phyloP scores from a whole-genome alignment of 1,139 yeast genomes.

The Yamadazyma kanchanaburiensis region DNA sequence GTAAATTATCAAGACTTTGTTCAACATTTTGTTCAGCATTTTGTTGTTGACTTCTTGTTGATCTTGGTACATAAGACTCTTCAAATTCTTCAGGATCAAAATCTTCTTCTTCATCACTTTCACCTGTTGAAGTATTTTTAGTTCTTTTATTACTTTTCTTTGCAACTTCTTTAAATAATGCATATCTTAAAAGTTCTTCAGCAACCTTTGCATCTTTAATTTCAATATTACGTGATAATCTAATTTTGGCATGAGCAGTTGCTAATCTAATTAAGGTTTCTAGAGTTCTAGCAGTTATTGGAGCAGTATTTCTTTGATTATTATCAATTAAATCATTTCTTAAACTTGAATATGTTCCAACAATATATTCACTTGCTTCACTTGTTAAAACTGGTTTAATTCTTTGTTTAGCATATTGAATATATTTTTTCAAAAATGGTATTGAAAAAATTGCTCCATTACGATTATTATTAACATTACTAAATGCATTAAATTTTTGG shows the following conservation, averaged over 20 bases:
- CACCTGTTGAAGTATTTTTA: constrained; percentile 16
- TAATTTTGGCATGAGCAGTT: constrained; percentile 95
- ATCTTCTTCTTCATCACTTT: constrained; percentile 17
- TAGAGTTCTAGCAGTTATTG: constrained; percentile 96
- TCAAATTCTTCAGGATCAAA: background rate
- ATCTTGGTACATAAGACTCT: constrained; percentile 14
- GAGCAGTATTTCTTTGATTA: constrained; percentile 82
- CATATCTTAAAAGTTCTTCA: constrained; percentile 77
- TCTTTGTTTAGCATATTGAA: constrained; percentile 92
- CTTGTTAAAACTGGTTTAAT: constrained; percentile 77
- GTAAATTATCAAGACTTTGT: constrained; percentile 24
- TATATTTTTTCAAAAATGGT: constrained; percentile 84
- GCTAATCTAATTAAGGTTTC: constrained; percentile 94
- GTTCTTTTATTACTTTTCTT: constrained; percentile 34
- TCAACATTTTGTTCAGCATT: constrained; percentile 13
- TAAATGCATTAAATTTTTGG: constrained; percentile 77
- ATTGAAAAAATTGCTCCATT: constrained; percentile 70
- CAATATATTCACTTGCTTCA: constrained; percentile 79
- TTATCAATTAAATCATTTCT: constrained; percentile 76
- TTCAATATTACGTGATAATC: constrained; percentile 74
- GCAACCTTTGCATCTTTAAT: constrained; percentile 84
- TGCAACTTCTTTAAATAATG: constrained; percentile 76
- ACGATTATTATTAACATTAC: constrained; percentile 66
- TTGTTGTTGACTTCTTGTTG: constrained; percentile 4
- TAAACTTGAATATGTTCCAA: constrained; percentile 71